Evolutionary conservation across 257 asterid species (phyloP), one percentile per base, ranked within the genome.

Genomic region (Ilex asprella): DNA sequence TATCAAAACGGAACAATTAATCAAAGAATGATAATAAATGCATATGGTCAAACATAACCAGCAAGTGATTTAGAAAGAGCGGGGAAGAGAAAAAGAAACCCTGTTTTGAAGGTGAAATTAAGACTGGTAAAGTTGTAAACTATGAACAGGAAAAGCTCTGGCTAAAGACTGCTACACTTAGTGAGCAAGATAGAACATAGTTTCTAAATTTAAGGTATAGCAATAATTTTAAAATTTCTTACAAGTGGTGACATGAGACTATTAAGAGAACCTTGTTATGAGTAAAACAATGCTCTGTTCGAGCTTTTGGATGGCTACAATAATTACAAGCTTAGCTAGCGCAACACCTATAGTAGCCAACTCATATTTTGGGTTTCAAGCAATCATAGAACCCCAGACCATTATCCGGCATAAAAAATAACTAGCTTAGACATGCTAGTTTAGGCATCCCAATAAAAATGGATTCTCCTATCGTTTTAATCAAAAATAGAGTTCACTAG

Each of bases 71-170:
- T 49, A 49, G 16, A 49, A 49, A 11, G 54, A 1, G 16, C 16
- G 27, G 46, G 31, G 15, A 30, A 10, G 31, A 60, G 52, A 51
- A 54, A 56, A 65, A 59, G 21, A 6, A 35, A 35, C 41, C 41
- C 54, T 49, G 13, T n/a, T 49, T 49, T n/a, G 54, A 49, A 12
- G 13, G 0, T 49, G 10, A 49, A 44, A 44, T 12, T 44, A 44
- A 44, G 50, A 44, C 50, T 7, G 50, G 11, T 12, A 44, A 44
- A 44, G 50, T 7, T 8, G 11, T 7, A 44, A 44, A 49, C 10
- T 1, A 49, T 11, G 16, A 11, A 49, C 14, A 49, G n/a, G 66
- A 88, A 96, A 88, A 75, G 86, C 61, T 58, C 84, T 72, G 73
- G 79, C 76, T 78, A 89, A 69, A 49, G 6, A 49, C 50, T 7